Evolutionary conservation across 495 filamentous ascomycete genomes (phyloP).

Genomic region (Trichoderma gamsii): DNA sequence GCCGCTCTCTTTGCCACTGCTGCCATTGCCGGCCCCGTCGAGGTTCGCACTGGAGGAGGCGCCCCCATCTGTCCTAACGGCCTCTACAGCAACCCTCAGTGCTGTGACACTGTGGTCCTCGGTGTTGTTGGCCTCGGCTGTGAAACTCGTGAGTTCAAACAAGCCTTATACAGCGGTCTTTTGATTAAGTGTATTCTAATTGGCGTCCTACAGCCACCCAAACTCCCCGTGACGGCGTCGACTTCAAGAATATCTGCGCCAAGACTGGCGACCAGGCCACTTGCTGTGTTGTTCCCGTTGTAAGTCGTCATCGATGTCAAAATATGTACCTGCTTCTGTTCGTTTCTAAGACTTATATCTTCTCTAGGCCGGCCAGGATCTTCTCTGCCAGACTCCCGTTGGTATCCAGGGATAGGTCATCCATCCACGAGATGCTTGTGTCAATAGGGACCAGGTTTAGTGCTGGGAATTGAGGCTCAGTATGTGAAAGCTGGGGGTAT

Average conservation of each 20-base stretch:
- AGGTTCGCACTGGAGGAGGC: not conserved
- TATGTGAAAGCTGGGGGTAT: too few species aligned
- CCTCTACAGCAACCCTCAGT: conserved; percentile 6
- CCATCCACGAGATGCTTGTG: too few species aligned
- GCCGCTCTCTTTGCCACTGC: not conserved
- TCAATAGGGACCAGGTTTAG: too few species aligned
- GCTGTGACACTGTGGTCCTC: not conserved
- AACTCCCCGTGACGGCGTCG: not conserved
- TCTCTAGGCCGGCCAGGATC: not conserved
- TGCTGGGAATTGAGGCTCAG: too few species aligned
- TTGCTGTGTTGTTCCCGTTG: conserved; percentile 11
- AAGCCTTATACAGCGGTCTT: not conserved
- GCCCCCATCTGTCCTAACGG: not conserved
- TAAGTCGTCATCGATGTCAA: not conserved
- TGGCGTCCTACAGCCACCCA: not conserved
- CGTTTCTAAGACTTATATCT: not conserved
- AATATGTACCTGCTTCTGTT: not conserved
- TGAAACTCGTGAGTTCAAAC: not conserved
- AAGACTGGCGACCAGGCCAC: not conserved
- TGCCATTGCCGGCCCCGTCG: not conserved
- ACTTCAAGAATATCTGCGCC: not conserved
- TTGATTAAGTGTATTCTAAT: not conserved
- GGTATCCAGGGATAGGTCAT: not conserved
- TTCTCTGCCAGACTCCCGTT: not conserved
- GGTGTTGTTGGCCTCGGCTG: conserved; percentile 8